Conservation (phyloP, 176 grass and related monocot species). For the Cenchrus americanus region DNA sequence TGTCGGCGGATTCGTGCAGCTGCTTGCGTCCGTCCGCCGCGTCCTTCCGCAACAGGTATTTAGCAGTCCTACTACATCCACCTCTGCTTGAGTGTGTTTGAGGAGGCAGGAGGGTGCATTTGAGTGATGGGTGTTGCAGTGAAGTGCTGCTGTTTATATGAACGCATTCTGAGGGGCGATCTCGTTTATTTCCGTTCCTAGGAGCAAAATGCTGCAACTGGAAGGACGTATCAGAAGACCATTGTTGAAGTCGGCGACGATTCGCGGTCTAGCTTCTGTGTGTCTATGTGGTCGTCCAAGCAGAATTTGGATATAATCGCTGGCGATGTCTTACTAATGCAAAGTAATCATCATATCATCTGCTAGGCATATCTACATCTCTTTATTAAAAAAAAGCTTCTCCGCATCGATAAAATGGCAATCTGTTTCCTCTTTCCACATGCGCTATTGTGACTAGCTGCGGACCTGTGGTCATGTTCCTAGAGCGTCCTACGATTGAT, state of each 20-base stretch:
- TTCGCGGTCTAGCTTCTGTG: slow-evolving; percentile 51
- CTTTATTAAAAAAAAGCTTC: not conserved
- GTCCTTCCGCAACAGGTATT: slow-evolving; percentile 47
- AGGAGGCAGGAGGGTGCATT: not conserved
- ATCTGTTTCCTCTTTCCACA: too few relatives aligned
- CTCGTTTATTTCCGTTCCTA: slow-evolving; percentile 11
- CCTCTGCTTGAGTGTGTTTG: not conserved
- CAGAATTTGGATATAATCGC: slow-evolving; percentile 33
- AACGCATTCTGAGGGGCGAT: not conserved
- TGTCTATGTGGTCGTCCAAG: slow-evolving; percentile 61
- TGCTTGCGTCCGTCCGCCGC: slow-evolving; percentile 51
- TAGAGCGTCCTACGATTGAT: not conserved
- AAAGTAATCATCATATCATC: slow-evolving; percentile 45
- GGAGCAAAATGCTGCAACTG: slow-evolving; percentile 47
- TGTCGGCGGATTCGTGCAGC: slow-evolving; percentile 61
- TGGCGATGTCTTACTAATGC: slow-evolving; percentile 58
- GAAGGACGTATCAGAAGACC: slow-evolving; percentile 43
- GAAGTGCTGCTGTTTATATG: not conserved
- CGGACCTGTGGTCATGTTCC: too few relatives aligned
- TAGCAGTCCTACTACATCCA: not conserved
- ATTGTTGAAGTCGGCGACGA: slow-evolving; percentile 58
- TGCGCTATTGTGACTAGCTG: too few relatives aligned
- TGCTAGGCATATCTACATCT: not conserved
- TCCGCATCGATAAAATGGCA: not conserved
- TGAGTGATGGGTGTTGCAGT: not conserved